A percentile compares a stretch with the other conserved stretches of the same genome.
Conservation (phyloP, 345 rosid species). For the Syzygium aqueum region DNA sequence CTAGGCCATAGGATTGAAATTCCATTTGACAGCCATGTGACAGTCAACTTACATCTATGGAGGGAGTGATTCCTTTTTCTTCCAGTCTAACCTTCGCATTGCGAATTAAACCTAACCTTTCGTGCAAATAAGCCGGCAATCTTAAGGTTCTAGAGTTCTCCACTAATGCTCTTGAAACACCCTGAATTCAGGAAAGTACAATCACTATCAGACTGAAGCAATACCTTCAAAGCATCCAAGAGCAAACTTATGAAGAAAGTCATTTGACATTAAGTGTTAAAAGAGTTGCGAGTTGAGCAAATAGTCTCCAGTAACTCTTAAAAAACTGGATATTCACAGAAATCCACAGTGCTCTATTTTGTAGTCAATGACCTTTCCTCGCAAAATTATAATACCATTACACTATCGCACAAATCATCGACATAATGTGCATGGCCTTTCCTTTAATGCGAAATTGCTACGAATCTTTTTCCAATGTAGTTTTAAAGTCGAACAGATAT, state of each 20-base stretch:
- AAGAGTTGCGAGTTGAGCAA: not conserved
- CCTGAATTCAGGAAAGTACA: slow-evolving; percentile 34
- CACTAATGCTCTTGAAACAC: slow-evolving; percentile 82
- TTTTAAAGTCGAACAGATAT: not conserved
- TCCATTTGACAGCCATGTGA: not conserved
- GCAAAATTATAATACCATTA: not conserved
- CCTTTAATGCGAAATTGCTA: not conserved
- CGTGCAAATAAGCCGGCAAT: slow-evolving; percentile 82
- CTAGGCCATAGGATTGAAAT: not conserved
- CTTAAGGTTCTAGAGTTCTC: slow-evolving; percentile 81
- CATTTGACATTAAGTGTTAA: not conserved
- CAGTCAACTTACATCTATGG: slow-evolving; percentile 66
- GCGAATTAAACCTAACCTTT: slow-evolving; percentile 72
- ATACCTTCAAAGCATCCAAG: not conserved
- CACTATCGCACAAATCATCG: not conserved
- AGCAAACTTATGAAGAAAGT: not conserved
- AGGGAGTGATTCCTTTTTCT: slow-evolving; percentile 79
- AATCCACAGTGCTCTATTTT: not conserved
- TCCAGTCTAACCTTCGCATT: slow-evolving; percentile 80
- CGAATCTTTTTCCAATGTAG: not conserved
- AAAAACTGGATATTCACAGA: not conserved
- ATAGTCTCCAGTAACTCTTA: not conserved
- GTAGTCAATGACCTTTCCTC: not conserved
- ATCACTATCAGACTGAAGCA: slow-evolving; percentile 1
- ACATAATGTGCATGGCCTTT: not conserved